Conservation (phyloP, 495 filamentous ascomycete species). For the Achaetomiella virescens region DNA sequence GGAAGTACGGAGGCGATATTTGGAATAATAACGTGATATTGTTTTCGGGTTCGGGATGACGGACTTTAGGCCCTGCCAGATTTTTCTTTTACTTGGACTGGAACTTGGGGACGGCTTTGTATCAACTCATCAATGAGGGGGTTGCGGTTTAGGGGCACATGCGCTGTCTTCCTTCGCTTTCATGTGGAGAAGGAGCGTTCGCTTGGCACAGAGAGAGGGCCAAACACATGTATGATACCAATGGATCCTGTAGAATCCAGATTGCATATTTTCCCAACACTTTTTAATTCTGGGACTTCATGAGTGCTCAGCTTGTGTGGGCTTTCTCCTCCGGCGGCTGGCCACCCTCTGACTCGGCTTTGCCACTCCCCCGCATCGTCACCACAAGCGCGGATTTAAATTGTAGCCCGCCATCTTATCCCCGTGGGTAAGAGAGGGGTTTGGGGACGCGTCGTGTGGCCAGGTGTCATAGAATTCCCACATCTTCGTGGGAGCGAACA, state of each 20-base stretch:
- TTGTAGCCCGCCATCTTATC: too few species aligned
- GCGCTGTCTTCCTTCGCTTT: background rate
- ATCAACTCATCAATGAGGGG: conserved; percentile 5
- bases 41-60: background rate
- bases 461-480: too few species aligned
- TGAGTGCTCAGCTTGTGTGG: background rate
- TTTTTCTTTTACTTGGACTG: background rate
- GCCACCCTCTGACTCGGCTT: too few species aligned
- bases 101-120: conserved; percentile 1
- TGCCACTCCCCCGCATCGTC: too few species aligned
- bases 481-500: too few species aligned
- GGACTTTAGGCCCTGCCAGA: background rate
- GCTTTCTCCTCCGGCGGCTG: background rate
- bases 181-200: background rate
- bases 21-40: background rate
- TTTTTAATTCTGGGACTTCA: too few species aligned
- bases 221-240: conserved; percentile 13
- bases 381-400: too few species aligned
- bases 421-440: too few species aligned
- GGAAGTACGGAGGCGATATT: background rate
- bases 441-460: too few species aligned
- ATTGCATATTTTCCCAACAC: background rate
- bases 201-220: background rate
- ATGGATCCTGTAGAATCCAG: background rate
- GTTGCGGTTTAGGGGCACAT: conserved; percentile 11